Percentiles rank a stretch among this genome's conserved stretches.
Conservation (phyloP, 208 protist species). For the Crithidia mellificae region DNA sequence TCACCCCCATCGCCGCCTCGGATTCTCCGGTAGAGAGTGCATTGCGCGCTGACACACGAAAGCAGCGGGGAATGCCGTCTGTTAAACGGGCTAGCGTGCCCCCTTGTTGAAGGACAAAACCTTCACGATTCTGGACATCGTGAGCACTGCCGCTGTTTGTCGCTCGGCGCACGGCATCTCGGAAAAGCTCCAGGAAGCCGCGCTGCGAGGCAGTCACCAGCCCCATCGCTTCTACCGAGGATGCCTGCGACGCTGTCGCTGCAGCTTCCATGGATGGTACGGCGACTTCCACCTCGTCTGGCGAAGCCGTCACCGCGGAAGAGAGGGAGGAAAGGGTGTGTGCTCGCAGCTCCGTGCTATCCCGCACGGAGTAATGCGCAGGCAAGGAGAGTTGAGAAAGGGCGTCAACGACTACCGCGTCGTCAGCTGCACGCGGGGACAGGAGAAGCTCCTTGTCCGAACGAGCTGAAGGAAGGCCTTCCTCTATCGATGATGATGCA, state of each 20-base stretch:
- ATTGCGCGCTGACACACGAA: constrained; percentile 5
- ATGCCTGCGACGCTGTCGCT: not conserved
- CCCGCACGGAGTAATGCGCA: not conserved
- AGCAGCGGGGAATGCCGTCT: constrained; percentile 5
- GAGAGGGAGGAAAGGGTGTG: not conserved
- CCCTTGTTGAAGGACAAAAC: not conserved
- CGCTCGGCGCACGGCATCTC: not conserved
- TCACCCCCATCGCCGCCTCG: too few species aligned
- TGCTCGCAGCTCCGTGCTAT: not conserved
- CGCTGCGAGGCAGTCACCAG: constrained; percentile 28
- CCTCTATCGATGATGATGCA: too few species aligned
- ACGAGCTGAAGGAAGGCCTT: too few species aligned
- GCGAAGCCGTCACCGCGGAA: not conserved
- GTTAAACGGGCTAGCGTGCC: not conserved
- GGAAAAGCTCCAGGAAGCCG: constrained; percentile 23
- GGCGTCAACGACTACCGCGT: not conserved
- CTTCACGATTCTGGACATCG: not conserved
- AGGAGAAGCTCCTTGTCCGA: too few species aligned
- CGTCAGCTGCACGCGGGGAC: too few species aligned
- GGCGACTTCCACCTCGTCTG: not conserved
- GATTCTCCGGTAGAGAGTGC: too few species aligned
- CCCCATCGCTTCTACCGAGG: constrained; percentile 24
- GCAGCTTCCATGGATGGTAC: too few species aligned
- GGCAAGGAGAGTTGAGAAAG: not conserved
- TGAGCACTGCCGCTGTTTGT: not conserved